Percentiles rank a stretch among this genome's conserved stretches.
Conservation (phyloP, 495 filamentous ascomycete species). For the Penicillium coprophilum region DNA sequence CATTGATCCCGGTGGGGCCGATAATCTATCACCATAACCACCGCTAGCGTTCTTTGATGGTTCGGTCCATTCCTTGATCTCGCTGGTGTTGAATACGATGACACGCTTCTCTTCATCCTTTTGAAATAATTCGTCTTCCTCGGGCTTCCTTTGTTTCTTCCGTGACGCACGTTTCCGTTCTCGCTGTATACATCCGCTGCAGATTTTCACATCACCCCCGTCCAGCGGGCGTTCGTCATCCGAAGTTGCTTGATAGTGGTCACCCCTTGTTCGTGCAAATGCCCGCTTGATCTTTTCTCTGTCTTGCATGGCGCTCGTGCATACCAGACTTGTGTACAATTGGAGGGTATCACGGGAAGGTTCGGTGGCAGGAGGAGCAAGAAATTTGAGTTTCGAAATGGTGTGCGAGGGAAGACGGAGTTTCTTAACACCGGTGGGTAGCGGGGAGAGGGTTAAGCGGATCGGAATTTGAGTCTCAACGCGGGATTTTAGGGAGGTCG, state of each 20-base stretch:
- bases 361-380: slow-evolving; percentile 62
- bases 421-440: slow-evolving; percentile 71
- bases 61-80: slow-evolving; percentile 81
- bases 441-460: slow-evolving; percentile 66
- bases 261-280: slow-evolving; percentile 61
- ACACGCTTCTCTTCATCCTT: slow-evolving; percentile 75
- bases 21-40: slow-evolving; percentile 33
- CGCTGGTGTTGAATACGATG: slow-evolving; percentile 91
- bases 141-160: slow-evolving; percentile 84
- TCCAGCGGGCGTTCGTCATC: slow-evolving; percentile 72
- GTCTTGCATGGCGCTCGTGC: slow-evolving; percentile 89
- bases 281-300: slow-evolving; percentile 60
- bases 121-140: slow-evolving; percentile 79
- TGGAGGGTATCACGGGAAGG: slow-evolving; percentile 73
- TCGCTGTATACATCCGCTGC: slow-evolving; percentile 74
- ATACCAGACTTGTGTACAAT: slow-evolving; percentile 77
- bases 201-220: slow-evolving; percentile 84
- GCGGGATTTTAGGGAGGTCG: slow-evolving; percentile 75
- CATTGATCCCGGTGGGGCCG: slow-evolving; percentile 59
- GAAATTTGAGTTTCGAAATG: slow-evolving; percentile 86
- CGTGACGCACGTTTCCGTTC: slow-evolving; percentile 84
- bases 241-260: slow-evolving; percentile 34
- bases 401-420: slow-evolving; percentile 84
- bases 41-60: slow-evolving; percentile 43
- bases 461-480: slow-evolving; percentile 95